Evolutionary conservation across 2,329 filamentous ascomycete species (phyloP).

Genomic region (Epichloe brachyelytri): DNA sequence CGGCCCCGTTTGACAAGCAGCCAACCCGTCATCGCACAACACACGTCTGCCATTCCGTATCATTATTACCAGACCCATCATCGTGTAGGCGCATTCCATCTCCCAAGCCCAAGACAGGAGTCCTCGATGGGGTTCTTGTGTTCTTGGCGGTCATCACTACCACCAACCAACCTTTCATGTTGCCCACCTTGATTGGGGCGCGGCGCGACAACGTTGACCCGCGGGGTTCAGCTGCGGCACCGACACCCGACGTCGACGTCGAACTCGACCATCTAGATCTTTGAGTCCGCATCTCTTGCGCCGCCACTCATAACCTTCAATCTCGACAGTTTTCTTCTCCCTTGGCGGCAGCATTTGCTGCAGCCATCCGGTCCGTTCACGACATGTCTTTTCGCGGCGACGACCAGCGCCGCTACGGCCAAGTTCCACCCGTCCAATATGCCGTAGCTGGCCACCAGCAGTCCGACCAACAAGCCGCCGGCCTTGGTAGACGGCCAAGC

Average conservation of each 20-base stretch:
- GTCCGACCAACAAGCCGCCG: slow-evolving; percentile 5
- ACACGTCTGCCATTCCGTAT: neutral
- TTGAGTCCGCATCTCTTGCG: neutral
- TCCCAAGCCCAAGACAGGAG: neutral
- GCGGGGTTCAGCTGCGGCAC: slow-evolving; percentile 7
- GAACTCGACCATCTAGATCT: neutral
- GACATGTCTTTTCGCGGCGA: slow-evolving; percentile 53
- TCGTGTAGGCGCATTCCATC: neutral
- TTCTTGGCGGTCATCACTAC: neutral
- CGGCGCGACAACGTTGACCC: slow-evolving; percentile 10
- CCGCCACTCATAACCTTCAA: neutral
- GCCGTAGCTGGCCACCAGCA: slow-evolving; percentile 30
- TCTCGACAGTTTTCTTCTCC: neutral
- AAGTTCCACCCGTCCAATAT: slow-evolving; percentile 54
- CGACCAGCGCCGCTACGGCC: slow-evolving; percentile 50
- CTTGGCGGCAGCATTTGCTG: slow-evolving; percentile 2
- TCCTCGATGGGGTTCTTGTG: neutral
- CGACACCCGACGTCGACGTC: neutral
- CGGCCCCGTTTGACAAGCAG: neutral
- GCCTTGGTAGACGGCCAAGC: slow-evolving; percentile 46
- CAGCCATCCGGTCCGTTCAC: neutral
- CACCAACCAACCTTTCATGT: neutral
- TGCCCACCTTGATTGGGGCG: neutral
- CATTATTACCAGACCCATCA: neutral
- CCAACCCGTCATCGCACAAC: neutral